Evolutionary conservation across 2,329 filamentous ascomycete species (phyloP).

Genomic region (Gremmenia infestans): DNA sequence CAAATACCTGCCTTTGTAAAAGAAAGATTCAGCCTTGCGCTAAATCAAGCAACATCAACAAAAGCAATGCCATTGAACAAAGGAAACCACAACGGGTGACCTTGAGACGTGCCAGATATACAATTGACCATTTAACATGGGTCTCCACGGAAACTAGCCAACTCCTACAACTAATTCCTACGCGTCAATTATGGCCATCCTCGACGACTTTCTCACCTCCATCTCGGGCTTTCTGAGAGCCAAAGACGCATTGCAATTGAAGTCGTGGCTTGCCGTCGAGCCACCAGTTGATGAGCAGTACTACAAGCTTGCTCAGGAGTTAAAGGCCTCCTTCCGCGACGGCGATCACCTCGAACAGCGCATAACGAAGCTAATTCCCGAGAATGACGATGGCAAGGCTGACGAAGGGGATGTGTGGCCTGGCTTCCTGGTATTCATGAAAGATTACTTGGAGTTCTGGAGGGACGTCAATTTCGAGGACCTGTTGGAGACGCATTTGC

Average conservation of each 20-base stretch:
- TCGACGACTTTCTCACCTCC: constrained; percentile 63
- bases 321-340: constrained; percentile 51
- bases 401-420: constrained; percentile 66
- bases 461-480: constrained; percentile 75
- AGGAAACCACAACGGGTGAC: not conserved
- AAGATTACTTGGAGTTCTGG: constrained; percentile 75
- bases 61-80: not conserved
- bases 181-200: constrained; percentile 48
- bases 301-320: constrained; percentile 60
- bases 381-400: constrained; percentile 58
- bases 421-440: constrained; percentile 73
- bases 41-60: not conserved
- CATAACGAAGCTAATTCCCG: constrained; percentile 59
- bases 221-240: constrained; percentile 57
- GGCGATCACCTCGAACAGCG: constrained; percentile 54
- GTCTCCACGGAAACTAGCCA: not conserved
- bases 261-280: constrained; percentile 70
- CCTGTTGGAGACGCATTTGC: constrained; percentile 67
- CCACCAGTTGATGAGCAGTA: constrained; percentile 65
- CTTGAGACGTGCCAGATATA: not conserved
- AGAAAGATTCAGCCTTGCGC: not conserved
- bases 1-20: not conserved
- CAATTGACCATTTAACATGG: not conserved
- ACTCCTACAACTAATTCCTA: not conserved
- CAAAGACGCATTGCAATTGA: constrained; percentile 60